phyloP scores from a whole-genome alignment of 2,329 filamentous ascomycete genomes.

The Emergomyces orientalis region DNA sequence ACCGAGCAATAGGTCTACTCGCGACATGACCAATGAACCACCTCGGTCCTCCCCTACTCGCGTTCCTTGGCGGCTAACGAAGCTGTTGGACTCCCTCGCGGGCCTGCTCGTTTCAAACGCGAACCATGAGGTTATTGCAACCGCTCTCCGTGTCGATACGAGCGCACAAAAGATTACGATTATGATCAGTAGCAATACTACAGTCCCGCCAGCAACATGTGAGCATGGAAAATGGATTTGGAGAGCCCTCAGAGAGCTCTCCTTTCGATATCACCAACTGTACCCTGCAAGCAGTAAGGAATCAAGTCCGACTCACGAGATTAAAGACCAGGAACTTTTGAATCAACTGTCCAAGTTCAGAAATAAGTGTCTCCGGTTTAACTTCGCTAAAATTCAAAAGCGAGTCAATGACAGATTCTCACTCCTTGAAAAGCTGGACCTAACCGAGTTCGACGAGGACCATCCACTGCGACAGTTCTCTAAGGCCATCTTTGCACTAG shows the following conservation, averaged over 20 bases:
- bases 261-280: background rate
- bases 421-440: background rate
- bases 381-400: slow-evolving; percentile 2
- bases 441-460: background rate
- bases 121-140: slow-evolving; percentile 7
- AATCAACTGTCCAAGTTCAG: background rate
- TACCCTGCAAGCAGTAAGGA: background rate
- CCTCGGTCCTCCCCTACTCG: background rate
- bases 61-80: background rate
- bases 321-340: background rate
- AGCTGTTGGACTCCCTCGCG: slow-evolving; percentile 1
- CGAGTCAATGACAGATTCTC: background rate
- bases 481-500: background rate
- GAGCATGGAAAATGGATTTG: slow-evolving; percentile 1
- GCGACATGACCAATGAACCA: background rate
- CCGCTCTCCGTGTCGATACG: slow-evolving; percentile 1
- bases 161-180: background rate
- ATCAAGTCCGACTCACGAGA: background rate
- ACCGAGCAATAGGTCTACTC: background rate
- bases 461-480: background rate
- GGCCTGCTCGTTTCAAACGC: slow-evolving; percentile 4
- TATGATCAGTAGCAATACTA: background rate
- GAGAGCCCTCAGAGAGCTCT: background rate
- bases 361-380: background rate
- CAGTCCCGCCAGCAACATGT: background rate